Percentiles rank a stretch among this genome's conserved stretches.
phyloP scores from a whole-genome alignment of 2,329 filamentous ascomycete genomes.

The Cercospora sp. region DNA sequence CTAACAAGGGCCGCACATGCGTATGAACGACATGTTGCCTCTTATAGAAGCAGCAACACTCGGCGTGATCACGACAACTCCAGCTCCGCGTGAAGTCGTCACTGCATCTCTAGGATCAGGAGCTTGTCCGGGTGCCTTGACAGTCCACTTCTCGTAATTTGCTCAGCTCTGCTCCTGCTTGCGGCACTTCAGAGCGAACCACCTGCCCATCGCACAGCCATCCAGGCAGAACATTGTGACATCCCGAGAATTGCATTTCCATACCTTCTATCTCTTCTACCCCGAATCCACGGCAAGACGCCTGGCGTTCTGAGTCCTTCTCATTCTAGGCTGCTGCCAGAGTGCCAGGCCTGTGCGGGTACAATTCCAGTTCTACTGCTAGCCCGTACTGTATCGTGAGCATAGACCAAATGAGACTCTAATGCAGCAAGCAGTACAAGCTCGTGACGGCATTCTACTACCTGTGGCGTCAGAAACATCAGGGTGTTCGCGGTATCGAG shows the following conservation, averaged over 20 bases:
- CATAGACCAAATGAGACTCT: not conserved
- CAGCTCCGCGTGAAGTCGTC: not conserved
- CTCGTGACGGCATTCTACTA: not conserved
- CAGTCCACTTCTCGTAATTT: not conserved
- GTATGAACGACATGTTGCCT: not conserved
- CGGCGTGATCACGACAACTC: not conserved
- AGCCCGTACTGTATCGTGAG: not conserved
- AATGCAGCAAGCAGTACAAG: not conserved
- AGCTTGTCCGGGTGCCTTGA: not conserved
- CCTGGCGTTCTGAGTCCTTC: too few relatives aligned
- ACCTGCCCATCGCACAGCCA: not conserved
- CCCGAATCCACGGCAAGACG: too few relatives aligned
- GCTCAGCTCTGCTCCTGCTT: not conserved
- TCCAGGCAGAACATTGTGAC: not conserved
- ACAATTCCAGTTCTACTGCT: not conserved
- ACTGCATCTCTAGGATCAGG: not conserved
- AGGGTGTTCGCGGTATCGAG: not conserved
- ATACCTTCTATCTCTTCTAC: not conserved
- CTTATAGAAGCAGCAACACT: not conserved
- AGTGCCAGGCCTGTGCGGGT: too few relatives aligned
- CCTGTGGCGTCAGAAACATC: not conserved
- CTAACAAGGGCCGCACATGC: not conserved
- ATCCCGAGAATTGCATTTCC: not conserved
- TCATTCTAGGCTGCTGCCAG: not conserved
- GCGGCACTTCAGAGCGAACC: too few relatives aligned